Base-by-base conservation (phyloP, 495 filamentous ascomycete species). In the Lasiosphaeria ovina region DNA sequence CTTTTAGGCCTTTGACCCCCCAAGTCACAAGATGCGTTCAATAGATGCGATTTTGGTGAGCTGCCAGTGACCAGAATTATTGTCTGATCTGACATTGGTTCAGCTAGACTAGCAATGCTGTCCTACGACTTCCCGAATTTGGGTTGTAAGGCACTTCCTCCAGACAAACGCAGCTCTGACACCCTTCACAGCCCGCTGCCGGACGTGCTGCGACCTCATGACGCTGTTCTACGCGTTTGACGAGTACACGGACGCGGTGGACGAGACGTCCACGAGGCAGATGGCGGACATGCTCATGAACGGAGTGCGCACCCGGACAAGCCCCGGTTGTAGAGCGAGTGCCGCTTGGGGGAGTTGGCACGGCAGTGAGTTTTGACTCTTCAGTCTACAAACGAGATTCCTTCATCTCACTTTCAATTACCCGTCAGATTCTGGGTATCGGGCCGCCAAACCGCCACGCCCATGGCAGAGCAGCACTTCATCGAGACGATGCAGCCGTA, bases 221-320 rank as follows among this genome's bases (percentile, higher is more conserved):
- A 61, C 31, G 44, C 52, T 61, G 34, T 61, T 61, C 38, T 60
- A 60, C 34, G 58, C 52, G n/a, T 55, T 61, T 55, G 58, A 61
- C 34, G 52, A 54, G 44, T 61, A 61, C n/a, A 61, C 58, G 3
- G 52, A 61, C 35, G 58, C 48, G 12, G 52, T 35, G 6, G 52
- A 55, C 51, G 58, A 55, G 14, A 8, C 11, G 9, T 33, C 34
- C 31, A 55, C 40, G 35, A 47, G 42, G 32, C 4, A 55, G 4
- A 49, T 61, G 34, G 51, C 58, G 5, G 51, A 61, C 14, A 55
- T 55, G 5, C 12, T 61, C 34, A 55, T 61, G 51, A 38, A 61
- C 31, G 58, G 31, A 3, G 1, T 61, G 0, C 51, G 52, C 8
- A 54, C n/a, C 58, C 40, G 44, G 17, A 36, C 40, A 61, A 55